Evolutionary conservation across 805 yeast species (phyloP).

Genomic region (Hanseniaspora clermontiae): DNA sequence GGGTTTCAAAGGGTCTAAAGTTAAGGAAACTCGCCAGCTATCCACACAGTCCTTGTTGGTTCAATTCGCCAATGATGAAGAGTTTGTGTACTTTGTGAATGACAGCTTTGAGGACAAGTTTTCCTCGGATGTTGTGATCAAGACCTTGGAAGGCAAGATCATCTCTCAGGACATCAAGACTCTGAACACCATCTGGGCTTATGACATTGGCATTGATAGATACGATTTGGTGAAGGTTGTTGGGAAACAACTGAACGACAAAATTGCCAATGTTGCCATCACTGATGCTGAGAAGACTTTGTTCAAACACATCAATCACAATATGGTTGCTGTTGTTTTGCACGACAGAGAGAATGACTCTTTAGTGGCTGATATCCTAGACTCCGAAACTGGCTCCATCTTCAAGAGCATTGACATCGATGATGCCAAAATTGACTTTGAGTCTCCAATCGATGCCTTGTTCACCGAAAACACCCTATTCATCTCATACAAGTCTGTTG

Average conservation of each 20-base stretch:
- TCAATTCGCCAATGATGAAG: constrained; percentile 15
- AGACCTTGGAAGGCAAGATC: constrained; percentile 20
- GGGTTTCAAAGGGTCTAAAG: not conserved
- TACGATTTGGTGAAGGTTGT: constrained; percentile 31
- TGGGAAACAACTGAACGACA: constrained; percentile 30
- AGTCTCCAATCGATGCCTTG: constrained; percentile 37
- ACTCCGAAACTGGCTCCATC: constrained; percentile 56
- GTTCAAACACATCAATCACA: constrained; percentile 74
- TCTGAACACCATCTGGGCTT: constrained; percentile 31
- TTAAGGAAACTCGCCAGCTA: not conserved
- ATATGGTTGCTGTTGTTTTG: constrained; percentile 40
- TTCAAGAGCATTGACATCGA: constrained; percentile 36
- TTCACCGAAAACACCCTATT: constrained; percentile 79
- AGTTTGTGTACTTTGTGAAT: constrained; percentile 10
- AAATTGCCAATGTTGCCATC: constrained; percentile 50
- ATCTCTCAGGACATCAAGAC: constrained; percentile 18
- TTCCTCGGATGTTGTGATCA: constrained; percentile 19
- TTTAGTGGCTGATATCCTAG: constrained; percentile 44
- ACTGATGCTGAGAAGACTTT: constrained; percentile 55
- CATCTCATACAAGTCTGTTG: constrained; percentile 45
- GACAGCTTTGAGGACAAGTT: not conserved
- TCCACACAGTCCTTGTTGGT: constrained; percentile 16
- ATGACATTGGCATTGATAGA: constrained; percentile 25
- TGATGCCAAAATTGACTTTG: constrained; percentile 25
- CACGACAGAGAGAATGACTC: constrained; percentile 22